Evolutionary conservation across 2,329 filamentous ascomycete genomes (phyloP).

Genomic region (Zymoseptoria pseudotritici): DNA sequence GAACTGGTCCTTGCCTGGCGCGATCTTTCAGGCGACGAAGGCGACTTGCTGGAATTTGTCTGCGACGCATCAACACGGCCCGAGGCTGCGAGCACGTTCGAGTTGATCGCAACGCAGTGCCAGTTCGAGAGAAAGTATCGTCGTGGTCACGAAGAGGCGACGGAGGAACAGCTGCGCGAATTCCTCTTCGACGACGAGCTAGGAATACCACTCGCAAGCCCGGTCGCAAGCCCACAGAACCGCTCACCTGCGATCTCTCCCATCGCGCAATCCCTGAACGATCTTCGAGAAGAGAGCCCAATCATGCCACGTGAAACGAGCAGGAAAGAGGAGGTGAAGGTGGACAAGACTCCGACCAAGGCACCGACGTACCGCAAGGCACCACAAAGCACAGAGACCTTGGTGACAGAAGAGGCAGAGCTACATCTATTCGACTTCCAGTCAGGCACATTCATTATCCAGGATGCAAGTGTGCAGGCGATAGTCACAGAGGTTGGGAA

Average conservation of each 20-base stretch:
- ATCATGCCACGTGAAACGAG: slow-evolving; percentile 25
- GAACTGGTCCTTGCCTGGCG: slow-evolving; percentile 90
- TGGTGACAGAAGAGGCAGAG: slow-evolving; percentile 70
- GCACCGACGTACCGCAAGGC: slow-evolving; percentile 54
- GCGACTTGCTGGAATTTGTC: slow-evolving; percentile 96
- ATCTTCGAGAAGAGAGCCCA: slow-evolving; percentile 21
- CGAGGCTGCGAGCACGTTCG: slow-evolving; percentile 70
- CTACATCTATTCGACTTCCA: slow-evolving; percentile 90
- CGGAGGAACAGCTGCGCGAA: slow-evolving; percentile 69
- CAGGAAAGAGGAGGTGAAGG: slow-evolving; percentile 33
- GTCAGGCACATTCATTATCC: slow-evolving; percentile 73
- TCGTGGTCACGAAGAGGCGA: slow-evolving; percentile 69
- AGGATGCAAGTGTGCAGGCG: slow-evolving; percentile 67
- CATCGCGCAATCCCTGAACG: slow-evolving; percentile 21
- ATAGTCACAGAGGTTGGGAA: slow-evolving; percentile 78
- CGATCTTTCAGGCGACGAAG: slow-evolving; percentile 85
- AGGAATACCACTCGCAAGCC: slow-evolving; percentile 54
- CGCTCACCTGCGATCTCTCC: slow-evolving; percentile 29
- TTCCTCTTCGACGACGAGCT: slow-evolving; percentile 68
- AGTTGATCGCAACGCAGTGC: slow-evolving; percentile 77
- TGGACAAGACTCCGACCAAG: slow-evolving; percentile 42
- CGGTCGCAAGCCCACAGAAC: slow-evolving; percentile 43
- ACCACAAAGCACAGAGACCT: slow-evolving; percentile 63
- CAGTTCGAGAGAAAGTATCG: slow-evolving; percentile 97
- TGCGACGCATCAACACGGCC: slow-evolving; percentile 68